Evolutionary conservation across 257 asterid species (phyloP), one percentile per base, ranked within the genome.

Genomic region (Solanum sejunctum): DNA sequence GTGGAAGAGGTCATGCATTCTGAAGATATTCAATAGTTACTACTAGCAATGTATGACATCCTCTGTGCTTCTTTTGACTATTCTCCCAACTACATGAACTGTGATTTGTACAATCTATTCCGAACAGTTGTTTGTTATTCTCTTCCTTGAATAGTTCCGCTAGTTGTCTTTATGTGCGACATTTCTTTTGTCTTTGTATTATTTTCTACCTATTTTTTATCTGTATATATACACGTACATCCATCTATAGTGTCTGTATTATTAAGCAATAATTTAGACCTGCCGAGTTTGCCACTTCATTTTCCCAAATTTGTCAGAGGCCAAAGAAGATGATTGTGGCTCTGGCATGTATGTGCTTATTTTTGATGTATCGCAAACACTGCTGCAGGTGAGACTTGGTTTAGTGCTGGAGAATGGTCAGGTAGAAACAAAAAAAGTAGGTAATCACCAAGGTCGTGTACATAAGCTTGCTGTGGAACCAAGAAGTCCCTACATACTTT

Each of bases 381-480:
- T 80, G 21, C 54, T 87, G 70, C 95, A 95, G 98, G 97, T 95
- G 84, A 95, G 95, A 88, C 93, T 93, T 80, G 89, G 94, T 87
- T 91, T 88, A 82, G 2, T 93, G 81, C 71, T 83, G 87, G 97
- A 93, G 84, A 92, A 88, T 85, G 96, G 97, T 26, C 86, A 87
- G 43, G 94, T 94, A 47, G 92, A 90, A 85, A 95, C 94, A 80
- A 88, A 90, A 89, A 91, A 80, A 78, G 80, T 93, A 64, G 92
- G 93, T 71, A 90, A 88, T 92, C 98, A 95, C 90, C 92, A 82
- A 80, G 97, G 96, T 67, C 93, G 96, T 58, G 97, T 93, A 82
- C 96, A 93, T 91, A 91, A 89, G 85, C 93, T 93, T 85, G 98
- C 98, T n/a, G 93, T 92, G 16, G 98, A 93, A 88, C 98, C 98